Evolutionary conservation across 768 basidiomycete genomes (phyloP), one percentile per base, ranked within the genome.

Genomic region (Leucocoprinus leucothites): DNA sequence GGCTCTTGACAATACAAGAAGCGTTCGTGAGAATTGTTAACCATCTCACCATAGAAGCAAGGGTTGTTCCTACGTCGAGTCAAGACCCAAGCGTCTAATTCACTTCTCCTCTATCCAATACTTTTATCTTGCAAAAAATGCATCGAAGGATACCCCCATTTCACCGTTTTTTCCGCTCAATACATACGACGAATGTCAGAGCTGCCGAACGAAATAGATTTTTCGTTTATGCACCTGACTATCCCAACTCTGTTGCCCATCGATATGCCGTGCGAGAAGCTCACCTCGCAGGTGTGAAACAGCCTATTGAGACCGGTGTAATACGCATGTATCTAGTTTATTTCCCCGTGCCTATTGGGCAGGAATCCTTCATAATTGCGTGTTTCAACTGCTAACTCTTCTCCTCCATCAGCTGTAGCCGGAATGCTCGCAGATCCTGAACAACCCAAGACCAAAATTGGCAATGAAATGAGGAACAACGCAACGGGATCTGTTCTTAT

Each of bases 151-250:
- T 21, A 28, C 2, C 31, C 28, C 16, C 28, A 9, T 35, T 21
- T 16, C 36, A 31, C 25, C n/a, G 19, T 48, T 35, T 18, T 21
- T 22, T 31, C 13, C 38, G 38, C 9, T 14, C 34, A 14, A 19
- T 55, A 9, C 45, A 38, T 25, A 40, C 26, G 56, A 48, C 45
- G 2, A 9, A 41, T 16, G 14, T 18, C 21, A 40, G 35, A n/a
- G 14, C 52, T 41, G 26, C 53, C 45, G 49, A 52, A 3, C 51
- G 51, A 45, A 65, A 72, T 54, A 69, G 64, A 43, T 85, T 81
- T 65, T 57, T 82, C 38, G 76, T 85, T 3, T 85, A 74, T 58
- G 81, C 83, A 1, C 82, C 80, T 5, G 85, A 86, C 63, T 73
- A 60, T 58, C 71, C 73, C 4, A 55, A 55, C 0, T 69, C 75